These are phyloP conservation scores for Thraustochytrium striatum DNA, from an alignment of 352 stramenopile species.

Conservation along the genomic window DNA sequence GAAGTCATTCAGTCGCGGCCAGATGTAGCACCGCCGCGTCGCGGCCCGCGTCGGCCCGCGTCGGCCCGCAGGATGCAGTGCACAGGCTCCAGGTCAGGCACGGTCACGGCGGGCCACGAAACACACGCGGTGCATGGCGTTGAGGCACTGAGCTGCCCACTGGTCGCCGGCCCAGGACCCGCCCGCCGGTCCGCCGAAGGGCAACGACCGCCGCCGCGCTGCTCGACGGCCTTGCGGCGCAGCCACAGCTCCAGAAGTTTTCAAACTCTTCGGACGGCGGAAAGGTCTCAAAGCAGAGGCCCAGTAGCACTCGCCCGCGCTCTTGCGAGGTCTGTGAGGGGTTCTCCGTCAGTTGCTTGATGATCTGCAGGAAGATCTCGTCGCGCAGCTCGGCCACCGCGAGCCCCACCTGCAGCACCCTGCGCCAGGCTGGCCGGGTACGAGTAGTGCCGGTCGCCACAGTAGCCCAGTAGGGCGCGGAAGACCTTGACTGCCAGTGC, in stretches of 20 bases:
- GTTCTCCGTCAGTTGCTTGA: constrained; percentile 65
- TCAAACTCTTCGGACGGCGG: constrained; percentile 59
- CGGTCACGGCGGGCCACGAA: constrained; percentile 21
- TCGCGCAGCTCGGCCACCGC: constrained; percentile 54
- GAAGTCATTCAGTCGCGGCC: constrained; percentile 3
- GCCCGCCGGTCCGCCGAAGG: neutral
- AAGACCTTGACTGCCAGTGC: constrained; percentile 41
- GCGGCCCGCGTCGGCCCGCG: no score
- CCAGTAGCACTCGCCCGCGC: constrained; percentile 61
- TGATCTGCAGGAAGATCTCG: constrained; percentile 63
- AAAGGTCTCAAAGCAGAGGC: constrained; percentile 57
- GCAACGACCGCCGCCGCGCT: neutral
- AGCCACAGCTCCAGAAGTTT: constrained; percentile 58
- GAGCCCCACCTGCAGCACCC: constrained; percentile 49
- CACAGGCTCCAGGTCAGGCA: no score
- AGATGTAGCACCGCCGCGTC: no score
- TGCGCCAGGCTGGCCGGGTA: constrained; percentile 27
- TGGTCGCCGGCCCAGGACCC: neutral
- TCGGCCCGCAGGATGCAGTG: no score
- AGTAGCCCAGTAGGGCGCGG: constrained; percentile 29
- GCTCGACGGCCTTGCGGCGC: constrained; percentile 28
- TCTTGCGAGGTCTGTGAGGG: constrained; percentile 50
- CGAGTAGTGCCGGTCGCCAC: constrained; percentile 34
- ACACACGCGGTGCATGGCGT: constrained; percentile 42
- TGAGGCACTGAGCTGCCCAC: constrained; percentile 17